Base-by-base conservation (phyloP, 2,329 filamentous ascomycete species). In the Sporothrix luriei region DNA sequence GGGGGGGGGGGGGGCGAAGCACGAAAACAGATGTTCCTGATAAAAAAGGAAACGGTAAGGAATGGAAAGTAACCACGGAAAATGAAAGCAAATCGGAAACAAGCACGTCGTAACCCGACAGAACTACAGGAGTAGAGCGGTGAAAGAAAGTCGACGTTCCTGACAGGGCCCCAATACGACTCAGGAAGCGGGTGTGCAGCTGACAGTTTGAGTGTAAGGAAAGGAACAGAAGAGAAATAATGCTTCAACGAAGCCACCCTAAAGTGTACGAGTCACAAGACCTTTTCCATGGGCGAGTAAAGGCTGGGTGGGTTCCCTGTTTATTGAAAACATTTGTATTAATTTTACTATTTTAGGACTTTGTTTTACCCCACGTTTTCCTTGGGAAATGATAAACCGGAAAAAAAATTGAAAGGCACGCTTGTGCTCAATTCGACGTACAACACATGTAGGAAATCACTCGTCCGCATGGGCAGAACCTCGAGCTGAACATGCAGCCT, bases 401-500 rank as follows among this genome's bases (percentile, higher is more conserved):
- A 24, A 52, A 51, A 52, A 5, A 49, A n/a, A n/a, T n/a, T n/a
- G 48, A 33, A 33, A 33, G 33, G 6, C 5, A 33, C 33, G 5
- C 33, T 7, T 33, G 33, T 4, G 9, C 33, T 9, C 33, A n/a
- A n/a, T 33, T 7, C 6, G 33, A 33, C 33, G 5, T 29, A 29
- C 29, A 29, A 29, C 5, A 5, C 9, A 11, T 46, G 4, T 38
- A 33, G 33, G 21, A 9, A 16, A n/a, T 26, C n/a, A 46, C 21
- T 38, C n/a, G 57, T 38, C 57, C 38, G 38, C 11, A 43, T 26
- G 57, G 19, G 57, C 40, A 21, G 26, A 21, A 21, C 24, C n/a
- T 21, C 38, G n/a, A 46, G 57, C 38, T 46, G 57, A 61, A 61
- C 13, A 61, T 59, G 38, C 38, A 38, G 57, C 43, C 38, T 61